Conservation (phyloP, 805 yeast genomes). For the Cyberlindnera suaveolens region DNA sequence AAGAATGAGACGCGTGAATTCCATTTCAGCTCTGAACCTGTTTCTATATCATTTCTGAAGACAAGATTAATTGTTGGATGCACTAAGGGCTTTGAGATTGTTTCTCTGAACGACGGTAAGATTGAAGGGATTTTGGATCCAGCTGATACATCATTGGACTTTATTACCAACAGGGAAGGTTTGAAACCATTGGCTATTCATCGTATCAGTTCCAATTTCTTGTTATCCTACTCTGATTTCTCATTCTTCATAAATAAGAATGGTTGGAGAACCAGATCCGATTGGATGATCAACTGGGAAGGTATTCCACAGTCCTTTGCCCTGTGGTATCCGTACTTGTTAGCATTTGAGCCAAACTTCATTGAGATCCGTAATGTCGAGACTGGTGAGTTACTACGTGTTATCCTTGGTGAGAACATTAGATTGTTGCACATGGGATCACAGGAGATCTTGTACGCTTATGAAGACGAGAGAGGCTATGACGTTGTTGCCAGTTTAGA, state of each 20-base stretch:
- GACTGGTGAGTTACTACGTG: constrained; percentile 75
- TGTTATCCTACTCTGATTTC: constrained; percentile 85
- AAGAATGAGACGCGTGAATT: constrained; percentile 70
- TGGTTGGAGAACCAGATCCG: constrained; percentile 94
- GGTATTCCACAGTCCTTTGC: constrained; percentile 92
- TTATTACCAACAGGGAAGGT: constrained; percentile 77
- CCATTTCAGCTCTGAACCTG: constrained; percentile 80
- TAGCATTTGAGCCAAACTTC: constrained; percentile 85
- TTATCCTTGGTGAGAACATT: constrained; percentile 89
- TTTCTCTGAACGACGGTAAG: constrained; percentile 74
- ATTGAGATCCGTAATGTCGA: constrained; percentile 92
- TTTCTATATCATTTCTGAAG: constrained; percentile 84
- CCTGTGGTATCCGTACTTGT: constrained; percentile 85
- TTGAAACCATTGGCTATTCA: constrained; percentile 89
- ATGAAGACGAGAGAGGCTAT: constrained; percentile 83
- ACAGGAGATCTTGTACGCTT: constrained; percentile 88
- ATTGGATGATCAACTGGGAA: constrained; percentile 95
- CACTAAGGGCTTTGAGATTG: constrained; percentile 92
- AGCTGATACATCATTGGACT: constrained; percentile 96
- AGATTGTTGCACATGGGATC: constrained; percentile 84
- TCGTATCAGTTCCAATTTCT: constrained; percentile 80
- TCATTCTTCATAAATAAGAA: constrained; percentile 91
- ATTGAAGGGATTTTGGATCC: constrained; percentile 91
- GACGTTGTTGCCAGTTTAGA: constrained; percentile 91
- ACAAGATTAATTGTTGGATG: constrained; percentile 92